These are phyloP conservation scores for Ascochyta rabiei DNA, from an alignment of 2,329 filamentous ascomycete genomes.

Conservation along the genomic window DNA sequence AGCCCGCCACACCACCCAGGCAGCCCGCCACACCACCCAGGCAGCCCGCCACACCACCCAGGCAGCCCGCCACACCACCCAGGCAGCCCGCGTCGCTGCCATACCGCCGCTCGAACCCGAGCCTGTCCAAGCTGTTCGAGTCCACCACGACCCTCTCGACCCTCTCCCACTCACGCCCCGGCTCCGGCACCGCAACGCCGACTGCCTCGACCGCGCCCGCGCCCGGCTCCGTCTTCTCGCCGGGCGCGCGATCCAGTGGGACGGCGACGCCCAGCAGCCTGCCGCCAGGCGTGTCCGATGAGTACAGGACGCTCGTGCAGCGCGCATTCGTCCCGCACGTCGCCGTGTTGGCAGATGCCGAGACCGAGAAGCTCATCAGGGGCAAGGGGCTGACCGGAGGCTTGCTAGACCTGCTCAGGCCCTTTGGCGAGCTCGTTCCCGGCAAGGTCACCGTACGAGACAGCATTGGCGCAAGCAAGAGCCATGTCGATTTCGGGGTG, in stretches of 20 bases:
- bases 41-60: too few species aligned
- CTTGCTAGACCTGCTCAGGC: constrained; percentile 82
- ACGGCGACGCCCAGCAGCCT: constrained; percentile 47
- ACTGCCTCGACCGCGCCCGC: constrained; percentile 39
- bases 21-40: constrained; percentile 65
- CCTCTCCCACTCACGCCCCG: constrained; percentile 38
- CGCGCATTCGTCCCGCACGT: constrained; percentile 89
- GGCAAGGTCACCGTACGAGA: constrained; percentile 91
- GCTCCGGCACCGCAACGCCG: constrained; percentile 53
- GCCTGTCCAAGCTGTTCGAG: constrained; percentile 59
- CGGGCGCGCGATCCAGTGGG: constrained; percentile 46
- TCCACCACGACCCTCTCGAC: constrained; percentile 55
- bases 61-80: constrained; percentile 62
- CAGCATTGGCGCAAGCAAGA: constrained; percentile 81
- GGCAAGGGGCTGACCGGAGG: constrained; percentile 86
- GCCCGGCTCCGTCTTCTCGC: constrained; percentile 53
- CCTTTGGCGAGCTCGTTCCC: constrained; percentile 86
- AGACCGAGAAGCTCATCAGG: constrained; percentile 79
- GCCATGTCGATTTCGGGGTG: constrained; percentile 88
- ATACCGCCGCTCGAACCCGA: constrained; percentile 59
- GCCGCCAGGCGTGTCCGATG: constrained; percentile 56
- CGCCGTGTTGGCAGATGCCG: constrained; percentile 82
- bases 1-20: too few species aligned
- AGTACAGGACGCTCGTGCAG: constrained; percentile 70
- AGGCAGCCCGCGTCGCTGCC: constrained; percentile 65